These are phyloP conservation scores for Tuber melanosporum DNA, from an alignment of 495 filamentous ascomycete genomes.

Conservation along the genomic window DNA sequence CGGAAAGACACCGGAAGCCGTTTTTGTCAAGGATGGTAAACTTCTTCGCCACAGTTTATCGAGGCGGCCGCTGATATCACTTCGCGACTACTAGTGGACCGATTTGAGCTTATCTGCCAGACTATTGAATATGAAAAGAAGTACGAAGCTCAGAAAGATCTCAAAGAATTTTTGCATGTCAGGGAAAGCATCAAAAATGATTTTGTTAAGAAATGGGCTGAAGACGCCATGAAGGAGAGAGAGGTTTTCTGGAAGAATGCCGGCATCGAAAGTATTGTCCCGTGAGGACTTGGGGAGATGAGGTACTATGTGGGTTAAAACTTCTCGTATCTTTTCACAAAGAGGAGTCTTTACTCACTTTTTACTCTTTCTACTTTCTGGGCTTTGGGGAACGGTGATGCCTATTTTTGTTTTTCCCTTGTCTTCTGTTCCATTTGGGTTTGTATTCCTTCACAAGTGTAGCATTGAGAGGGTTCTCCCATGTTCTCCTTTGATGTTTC, in stretches of 20 bases:
- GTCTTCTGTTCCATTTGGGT: not conserved
- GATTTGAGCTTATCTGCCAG: conserved; percentile 87
- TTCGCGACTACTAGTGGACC: conserved; percentile 56
- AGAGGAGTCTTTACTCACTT: not conserved
- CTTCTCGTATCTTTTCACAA: not conserved
- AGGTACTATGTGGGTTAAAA: not conserved
- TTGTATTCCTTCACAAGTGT: not conserved
- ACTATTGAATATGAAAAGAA: conserved; percentile 93
- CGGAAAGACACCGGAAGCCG: conserved; percentile 68
- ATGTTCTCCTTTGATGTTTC: not conserved
- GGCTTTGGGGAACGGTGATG: not conserved
- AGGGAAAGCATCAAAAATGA: conserved; percentile 62
- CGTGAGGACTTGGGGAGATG: not conserved
- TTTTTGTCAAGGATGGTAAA: conserved; percentile 75
- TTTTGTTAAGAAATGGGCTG: conserved; percentile 74
- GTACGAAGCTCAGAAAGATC: conserved; percentile 56
- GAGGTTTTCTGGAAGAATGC: conserved; percentile 60
- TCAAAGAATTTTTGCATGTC: conserved; percentile 78
- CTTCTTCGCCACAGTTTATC: not conserved
- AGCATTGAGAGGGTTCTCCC: not conserved
- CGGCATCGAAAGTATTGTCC: conserved; percentile 17
- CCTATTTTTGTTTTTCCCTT: conserved; percentile 6
- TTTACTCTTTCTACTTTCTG: not conserved
- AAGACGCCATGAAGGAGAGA: conserved; percentile 68
- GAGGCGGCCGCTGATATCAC: conserved; percentile 1